Percentiles rank a stretch among this genome's conserved stretches.
phyloP scores from a whole-genome alignment of 2,329 filamentous ascomycete species.

The Penicillium sp. region DNA sequence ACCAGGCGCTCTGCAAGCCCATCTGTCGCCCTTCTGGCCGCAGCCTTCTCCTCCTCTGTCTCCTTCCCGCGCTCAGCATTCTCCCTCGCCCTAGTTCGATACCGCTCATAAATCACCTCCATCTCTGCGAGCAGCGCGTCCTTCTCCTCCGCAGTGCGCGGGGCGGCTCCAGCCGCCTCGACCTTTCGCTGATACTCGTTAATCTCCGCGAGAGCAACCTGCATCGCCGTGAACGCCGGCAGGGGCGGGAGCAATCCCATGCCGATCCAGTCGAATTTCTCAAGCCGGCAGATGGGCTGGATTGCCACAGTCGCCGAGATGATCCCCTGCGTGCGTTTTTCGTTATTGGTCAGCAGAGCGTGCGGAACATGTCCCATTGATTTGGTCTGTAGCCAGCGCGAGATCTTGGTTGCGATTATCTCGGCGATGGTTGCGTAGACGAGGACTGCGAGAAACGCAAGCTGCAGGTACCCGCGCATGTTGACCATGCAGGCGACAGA shows the following conservation, averaged over 20 bases:
- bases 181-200: conserved; percentile 21
- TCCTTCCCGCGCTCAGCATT: conserved; percentile 3
- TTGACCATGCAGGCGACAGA: conserved; percentile 44
- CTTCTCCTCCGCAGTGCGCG: not conserved
- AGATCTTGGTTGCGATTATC: conserved; percentile 33
- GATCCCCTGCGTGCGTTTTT: conserved; percentile 17
- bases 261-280: conserved; percentile 29
- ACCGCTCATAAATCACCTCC: not conserved
- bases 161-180: not conserved
- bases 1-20: conserved; percentile 1
- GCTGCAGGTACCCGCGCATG: conserved; percentile 37
- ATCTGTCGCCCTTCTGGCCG: conserved; percentile 1
- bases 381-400: conserved; percentile 29
- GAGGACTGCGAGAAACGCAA: conserved; percentile 35
- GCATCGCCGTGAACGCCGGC: conserved; percentile 30
- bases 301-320: conserved; percentile 28
- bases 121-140: not conserved
- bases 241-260: conserved; percentile 28
- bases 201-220: conserved; percentile 23
- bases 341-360: conserved; percentile 10
- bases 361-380: conserved; percentile 20
- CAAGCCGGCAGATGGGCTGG: conserved; percentile 23
- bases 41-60: not conserved
- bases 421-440: conserved; percentile 36
- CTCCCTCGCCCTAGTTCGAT: not conserved